A percentile compares a stretch with the other conserved stretches of the same genome.
Conservation (phyloP, 352 stramenopile genomes). For the Globisporangium irregulare region DNA sequence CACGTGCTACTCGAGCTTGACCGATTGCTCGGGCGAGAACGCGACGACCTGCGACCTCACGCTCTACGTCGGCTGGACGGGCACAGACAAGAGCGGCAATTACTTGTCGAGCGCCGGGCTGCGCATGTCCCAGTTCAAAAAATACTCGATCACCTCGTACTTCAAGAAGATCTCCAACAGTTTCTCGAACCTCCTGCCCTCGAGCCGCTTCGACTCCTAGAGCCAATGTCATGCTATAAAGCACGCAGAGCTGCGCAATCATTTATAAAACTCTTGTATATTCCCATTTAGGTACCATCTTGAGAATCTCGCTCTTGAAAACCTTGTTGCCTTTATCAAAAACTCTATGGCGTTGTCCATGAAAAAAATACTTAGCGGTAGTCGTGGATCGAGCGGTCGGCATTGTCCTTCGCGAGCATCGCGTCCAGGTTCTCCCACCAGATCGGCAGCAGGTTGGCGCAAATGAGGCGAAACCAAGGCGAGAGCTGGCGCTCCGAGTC, state of each 20-base stretch:
- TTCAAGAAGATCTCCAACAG: conserved; percentile 60
- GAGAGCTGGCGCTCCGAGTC: conserved; percentile 60
- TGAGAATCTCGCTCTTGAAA: neutral
- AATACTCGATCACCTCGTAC: conserved; percentile 80
- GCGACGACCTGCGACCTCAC: conserved; percentile 60
- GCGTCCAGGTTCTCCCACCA: conserved; percentile 76
- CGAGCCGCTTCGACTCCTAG: conserved; percentile 41
- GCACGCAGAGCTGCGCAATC: neutral
- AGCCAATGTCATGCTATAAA: neutral
- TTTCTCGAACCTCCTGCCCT: conserved; percentile 46
- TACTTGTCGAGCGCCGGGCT: conserved; percentile 74
- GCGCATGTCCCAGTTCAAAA: conserved; percentile 81
- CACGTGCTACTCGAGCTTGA: conserved; percentile 56
- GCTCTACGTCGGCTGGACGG: conserved; percentile 78
- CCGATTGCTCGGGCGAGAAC: conserved; percentile 37
- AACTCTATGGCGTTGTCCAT: neutral
- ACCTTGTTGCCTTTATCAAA: neutral
- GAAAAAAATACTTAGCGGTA: conserved; percentile 29
- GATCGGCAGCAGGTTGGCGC: conserved; percentile 52
- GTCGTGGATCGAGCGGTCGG: conserved; percentile 57
- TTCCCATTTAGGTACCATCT: neutral
- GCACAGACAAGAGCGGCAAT: conserved; percentile 73
- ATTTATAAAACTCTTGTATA: conserved; percentile 9
- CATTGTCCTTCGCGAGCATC: conserved; percentile 51
- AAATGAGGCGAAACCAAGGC: conserved; percentile 86